phyloP scores from a whole-genome alignment of 2,329 filamentous ascomycete genomes.

The Pochonia chlamydosporia region DNA sequence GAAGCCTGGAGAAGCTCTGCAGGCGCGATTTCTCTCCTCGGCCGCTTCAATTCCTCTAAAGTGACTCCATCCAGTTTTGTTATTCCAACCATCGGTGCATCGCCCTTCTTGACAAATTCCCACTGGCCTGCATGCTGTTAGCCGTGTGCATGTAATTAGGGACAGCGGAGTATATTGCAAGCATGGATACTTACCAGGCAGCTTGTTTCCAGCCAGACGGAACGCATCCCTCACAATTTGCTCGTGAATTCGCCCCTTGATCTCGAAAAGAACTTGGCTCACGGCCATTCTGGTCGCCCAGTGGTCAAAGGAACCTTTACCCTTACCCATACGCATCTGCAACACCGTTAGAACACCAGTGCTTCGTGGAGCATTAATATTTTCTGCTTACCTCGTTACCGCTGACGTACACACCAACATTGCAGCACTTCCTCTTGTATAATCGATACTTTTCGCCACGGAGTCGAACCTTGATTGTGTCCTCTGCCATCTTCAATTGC shows the following conservation, averaged over 20 bases:
- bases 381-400: conserved; percentile 68
- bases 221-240: conserved; percentile 92
- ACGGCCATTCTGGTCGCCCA: conserved; percentile 90
- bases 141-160: conserved; percentile 8
- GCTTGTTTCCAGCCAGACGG: conserved; percentile 86
- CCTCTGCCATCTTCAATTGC: conserved; percentile 85
- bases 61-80: conserved; percentile 86
- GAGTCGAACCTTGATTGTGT: conserved; percentile 83
- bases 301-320: conserved; percentile 94
- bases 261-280: conserved; percentile 86
- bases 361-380: not conserved
- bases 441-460: conserved; percentile 88
- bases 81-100: conserved; percentile 82
- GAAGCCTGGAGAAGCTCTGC: conserved; percentile 28
- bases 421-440: conserved; percentile 86
- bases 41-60: conserved; percentile 74
- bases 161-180: not conserved
- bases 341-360: conserved; percentile 1
- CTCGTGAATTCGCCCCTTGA: conserved; percentile 90
- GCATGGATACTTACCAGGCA: conserved; percentile 63
- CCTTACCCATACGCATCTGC: conserved; percentile 94
- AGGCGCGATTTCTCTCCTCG: conserved; percentile 60
- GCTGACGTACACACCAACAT: conserved; percentile 90
- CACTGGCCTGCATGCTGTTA: conserved; percentile 57
- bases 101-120: conserved; percentile 91